Conservation (phyloP, 2,329 filamentous ascomycete genomes). For the Chaetomium olivaceum region DNA sequence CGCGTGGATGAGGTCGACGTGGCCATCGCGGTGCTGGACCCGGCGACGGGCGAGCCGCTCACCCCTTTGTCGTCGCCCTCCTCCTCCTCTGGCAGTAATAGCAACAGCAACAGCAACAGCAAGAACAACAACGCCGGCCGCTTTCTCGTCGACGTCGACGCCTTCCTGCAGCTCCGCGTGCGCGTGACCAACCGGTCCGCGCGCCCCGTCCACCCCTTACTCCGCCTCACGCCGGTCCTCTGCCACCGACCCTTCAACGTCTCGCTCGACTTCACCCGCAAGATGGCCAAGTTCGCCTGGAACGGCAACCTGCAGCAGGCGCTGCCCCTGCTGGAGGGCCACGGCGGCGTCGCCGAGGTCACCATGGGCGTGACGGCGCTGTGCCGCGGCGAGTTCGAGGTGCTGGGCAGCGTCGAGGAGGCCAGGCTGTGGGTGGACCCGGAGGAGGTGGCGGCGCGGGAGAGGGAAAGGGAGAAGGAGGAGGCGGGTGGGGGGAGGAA, state of each 20-base stretch:
- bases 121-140: not conserved
- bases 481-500: conserved; percentile 28
- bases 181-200: conserved; percentile 72
- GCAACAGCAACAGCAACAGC: conserved; percentile 22
- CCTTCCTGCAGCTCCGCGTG: conserved; percentile 70
- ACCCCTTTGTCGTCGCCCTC: conserved; percentile 19
- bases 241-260: conserved; percentile 70
- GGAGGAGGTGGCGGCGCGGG: conserved; percentile 33
- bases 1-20: conserved; percentile 78
- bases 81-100: not conserved
- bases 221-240: conserved; percentile 76
- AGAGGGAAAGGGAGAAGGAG: conserved; percentile 31
- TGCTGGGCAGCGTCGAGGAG: conserved; percentile 81
- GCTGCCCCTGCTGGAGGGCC: conserved; percentile 62
- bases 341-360: conserved; percentile 56
- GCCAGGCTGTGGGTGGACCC: conserved; percentile 54
- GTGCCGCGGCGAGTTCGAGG: conserved; percentile 79
- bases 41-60: not conserved
- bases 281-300: conserved; percentile 67
- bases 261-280: conserved; percentile 78
- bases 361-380: conserved; percentile 72
- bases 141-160: conserved; percentile 50
- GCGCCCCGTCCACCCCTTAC: conserved; percentile 66
- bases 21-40: conserved; percentile 55
- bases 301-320: conserved; percentile 79